Evolutionary conservation across 352 stramenopile genomes (phyloP).

Genomic region (Phytopythium boreale): DNA sequence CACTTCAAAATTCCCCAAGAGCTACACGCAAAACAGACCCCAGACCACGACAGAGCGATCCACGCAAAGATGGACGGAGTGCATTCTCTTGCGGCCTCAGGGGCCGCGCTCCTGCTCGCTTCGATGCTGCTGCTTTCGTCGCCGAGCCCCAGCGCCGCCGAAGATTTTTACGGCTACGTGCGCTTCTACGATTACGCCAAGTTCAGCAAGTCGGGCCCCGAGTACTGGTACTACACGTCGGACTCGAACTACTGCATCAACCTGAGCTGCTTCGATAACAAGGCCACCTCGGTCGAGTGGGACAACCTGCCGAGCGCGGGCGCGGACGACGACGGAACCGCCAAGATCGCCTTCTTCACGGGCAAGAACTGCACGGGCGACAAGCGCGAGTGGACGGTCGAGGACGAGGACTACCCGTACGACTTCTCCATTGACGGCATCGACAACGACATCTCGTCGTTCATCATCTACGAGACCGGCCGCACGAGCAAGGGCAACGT

Average conservation of each 20-base stretch:
- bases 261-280: constrained; percentile 27
- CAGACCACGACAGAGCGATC: too few relatives aligned
- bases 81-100: not conserved
- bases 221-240: constrained; percentile 17
- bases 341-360: constrained; percentile 27
- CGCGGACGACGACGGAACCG: constrained; percentile 11
- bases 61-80: too few relatives aligned
- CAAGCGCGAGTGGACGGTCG: constrained; percentile 14
- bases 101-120: not conserved
- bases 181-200: constrained; percentile 16
- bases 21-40: too few relatives aligned
- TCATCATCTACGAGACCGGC: constrained; percentile 28
- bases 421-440: constrained; percentile 25
- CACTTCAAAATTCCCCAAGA: not conserved
- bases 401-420: constrained; percentile 12
- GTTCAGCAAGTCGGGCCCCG: constrained; percentile 8
- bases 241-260: constrained; percentile 24
- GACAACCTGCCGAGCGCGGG: constrained; percentile 11
- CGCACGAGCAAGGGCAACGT: constrained; percentile 10
- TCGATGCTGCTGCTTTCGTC: not conserved
- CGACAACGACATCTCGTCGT: constrained; percentile 23
- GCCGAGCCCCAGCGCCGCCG: not conserved
- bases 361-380: constrained; percentile 18
- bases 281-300: constrained; percentile 21
- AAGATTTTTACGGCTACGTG: constrained; percentile 8